Base-by-base conservation (phyloP, 1,139 yeast genomes). In the Candida sp. region DNA sequence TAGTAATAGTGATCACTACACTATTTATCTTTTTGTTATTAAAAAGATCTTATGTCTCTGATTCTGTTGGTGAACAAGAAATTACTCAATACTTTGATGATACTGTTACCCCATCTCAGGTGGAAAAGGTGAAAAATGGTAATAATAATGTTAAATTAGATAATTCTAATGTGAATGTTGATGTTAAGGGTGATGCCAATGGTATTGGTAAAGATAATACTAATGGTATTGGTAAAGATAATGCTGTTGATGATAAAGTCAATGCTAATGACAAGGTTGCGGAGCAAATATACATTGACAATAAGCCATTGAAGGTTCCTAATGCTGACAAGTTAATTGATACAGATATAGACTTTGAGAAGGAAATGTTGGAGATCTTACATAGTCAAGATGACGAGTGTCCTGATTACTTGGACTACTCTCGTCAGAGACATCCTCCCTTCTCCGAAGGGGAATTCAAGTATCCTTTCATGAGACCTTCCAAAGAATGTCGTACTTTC, bases 401-500 rank as follows among this genome's bases (percentile, higher is more conserved):
- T 53, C 73, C 73, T 11, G 68, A 73, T 49, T 74, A 73, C 46
- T 68, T 67, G 8, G 66, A 65, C 2, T 73, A 73, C 52, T 67
- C 76, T 4, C 60, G 73, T 44, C 47, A 45, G 2, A 54, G 56
- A 35, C 89, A 84, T 53, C 58, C 55, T 1, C 87, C 87, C 0
- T 67, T 60, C 12, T 72, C 83, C 0, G 48, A 56, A 1, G 87
- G 87, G 0, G 57, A 62, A 4, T 56, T 77, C 41, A 55, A 64
- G 39, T 70, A 82, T 47, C 89, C 96, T 0, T 86, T 59, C 52
- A 93, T 88, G 82, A 70, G 97, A 51, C 97, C 97, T 2, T 70
- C 78, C 0, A 68, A 68, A 6, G 61, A 74, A 39, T 90, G 97
- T 58, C 76, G 97, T 11, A 89, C 96, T 0, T 89, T 87, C 57